A percentile compares a stretch with the other conserved stretches of the same genome.
phyloP scores from a whole-genome alignment of 139 green algal species.

The Trebouxia sp. region DNA sequence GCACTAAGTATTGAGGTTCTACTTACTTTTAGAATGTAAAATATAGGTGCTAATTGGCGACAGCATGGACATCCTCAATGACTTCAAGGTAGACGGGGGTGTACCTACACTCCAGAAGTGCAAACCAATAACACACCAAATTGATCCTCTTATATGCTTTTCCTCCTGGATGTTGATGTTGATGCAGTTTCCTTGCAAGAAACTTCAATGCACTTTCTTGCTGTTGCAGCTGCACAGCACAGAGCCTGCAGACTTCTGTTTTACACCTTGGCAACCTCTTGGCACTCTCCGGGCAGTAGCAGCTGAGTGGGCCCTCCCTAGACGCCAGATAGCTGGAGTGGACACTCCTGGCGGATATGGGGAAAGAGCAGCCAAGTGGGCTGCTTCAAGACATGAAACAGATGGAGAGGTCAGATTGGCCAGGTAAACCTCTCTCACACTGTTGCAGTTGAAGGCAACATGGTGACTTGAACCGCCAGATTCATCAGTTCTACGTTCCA shows the following conservation, averaged over 20 bases:
- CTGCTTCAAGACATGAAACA: neutral
- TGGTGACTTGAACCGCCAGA: slow-evolving; percentile 10
- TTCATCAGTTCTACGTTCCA: slow-evolving; percentile 21
- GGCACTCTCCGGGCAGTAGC: no score
- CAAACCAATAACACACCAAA: no score
- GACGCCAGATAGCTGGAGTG: no score
- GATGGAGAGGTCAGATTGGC: no score
- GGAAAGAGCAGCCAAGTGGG: slow-evolving; percentile 11
- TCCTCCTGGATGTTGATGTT: slow-evolving; percentile 7
- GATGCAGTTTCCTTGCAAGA: neutral
- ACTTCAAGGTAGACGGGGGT: no score
- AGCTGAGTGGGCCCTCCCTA: no score
- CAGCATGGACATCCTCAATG: no score
- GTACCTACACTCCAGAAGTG: no score
- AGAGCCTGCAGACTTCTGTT: neutral
- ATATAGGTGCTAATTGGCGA: no score
- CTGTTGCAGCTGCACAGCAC: slow-evolving; percentile 8
- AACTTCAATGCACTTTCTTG: neutral
- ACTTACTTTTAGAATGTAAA: no score
- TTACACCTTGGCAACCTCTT: no score
- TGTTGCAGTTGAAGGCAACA: slow-evolving; percentile 12
- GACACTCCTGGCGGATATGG: slow-evolving; percentile 11
- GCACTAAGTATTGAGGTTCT: no score
- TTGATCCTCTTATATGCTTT: slow-evolving; percentile 23
- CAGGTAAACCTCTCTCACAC: slow-evolving; percentile 21